phyloP scores from a whole-genome alignment of 768 basidiomycete species.

The Cystobasidium tubakii region DNA sequence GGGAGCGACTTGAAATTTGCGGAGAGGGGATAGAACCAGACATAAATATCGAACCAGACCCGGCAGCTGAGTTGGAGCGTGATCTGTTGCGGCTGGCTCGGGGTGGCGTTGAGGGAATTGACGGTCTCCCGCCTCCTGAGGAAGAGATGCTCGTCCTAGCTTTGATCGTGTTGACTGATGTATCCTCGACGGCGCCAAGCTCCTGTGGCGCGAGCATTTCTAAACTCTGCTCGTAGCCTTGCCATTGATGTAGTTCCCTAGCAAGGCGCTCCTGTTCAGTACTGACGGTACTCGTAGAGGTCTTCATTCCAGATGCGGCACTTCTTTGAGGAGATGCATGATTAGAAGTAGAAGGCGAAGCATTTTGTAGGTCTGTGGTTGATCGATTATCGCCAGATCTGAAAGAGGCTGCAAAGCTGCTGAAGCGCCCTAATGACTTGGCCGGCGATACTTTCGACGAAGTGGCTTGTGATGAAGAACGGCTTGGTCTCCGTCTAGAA shows the following conservation, averaged over 20 bases:
- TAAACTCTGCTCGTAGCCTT: not conserved
- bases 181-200: not conserved
- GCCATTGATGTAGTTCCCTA: not conserved
- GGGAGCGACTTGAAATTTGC: not conserved
- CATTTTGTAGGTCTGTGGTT: not conserved
- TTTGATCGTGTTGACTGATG: not conserved
- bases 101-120: not conserved
- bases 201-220: not conserved
- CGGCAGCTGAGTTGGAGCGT: not conserved
- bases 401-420: slow-evolving; percentile 4
- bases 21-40: slow-evolving; percentile 25
- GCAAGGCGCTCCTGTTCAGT: slow-evolving; percentile 6
- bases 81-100: not conserved
- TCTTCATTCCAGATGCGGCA: slow-evolving; percentile 2
- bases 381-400: slow-evolving; percentile 4
- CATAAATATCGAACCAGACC: not conserved
- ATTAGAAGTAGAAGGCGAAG: not conserved
- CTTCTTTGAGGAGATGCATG: not conserved
- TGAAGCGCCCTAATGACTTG: not conserved
- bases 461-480: not conserved
- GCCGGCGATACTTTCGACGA: not conserved
- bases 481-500: not conserved
- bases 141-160: not conserved
- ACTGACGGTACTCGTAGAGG: slow-evolving; percentile 3
- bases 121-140: not conserved